These are phyloP conservation scores for Epithele typhae DNA, from an alignment of 768 basidiomycete genomes.

Conservation along the genomic window DNA sequence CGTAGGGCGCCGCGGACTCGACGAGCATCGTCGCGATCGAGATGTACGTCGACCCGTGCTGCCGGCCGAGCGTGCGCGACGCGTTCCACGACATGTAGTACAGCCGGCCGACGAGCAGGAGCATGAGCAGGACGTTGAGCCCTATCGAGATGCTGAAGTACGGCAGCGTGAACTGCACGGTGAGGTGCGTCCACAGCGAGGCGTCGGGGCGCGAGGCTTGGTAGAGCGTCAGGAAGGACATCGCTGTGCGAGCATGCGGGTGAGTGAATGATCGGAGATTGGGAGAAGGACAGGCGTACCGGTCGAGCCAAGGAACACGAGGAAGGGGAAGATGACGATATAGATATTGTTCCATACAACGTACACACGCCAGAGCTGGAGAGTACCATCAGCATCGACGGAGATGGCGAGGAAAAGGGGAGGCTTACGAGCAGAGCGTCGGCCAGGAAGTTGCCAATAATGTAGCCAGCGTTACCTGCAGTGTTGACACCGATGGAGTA, in stretches of 20 bases:
- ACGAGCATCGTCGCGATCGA: slow-evolving; percentile 25
- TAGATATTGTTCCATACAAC: slow-evolving; percentile 14
- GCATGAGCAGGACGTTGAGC: slow-evolving; percentile 20
- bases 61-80: slow-evolving; percentile 9
- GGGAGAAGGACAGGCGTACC: slow-evolving; percentile 10
- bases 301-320: slow-evolving; percentile 11
- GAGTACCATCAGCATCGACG: background rate
- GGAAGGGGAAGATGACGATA: slow-evolving; percentile 13
- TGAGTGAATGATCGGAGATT: background rate
- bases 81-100: slow-evolving; percentile 22
- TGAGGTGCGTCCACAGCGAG: slow-evolving; percentile 11
- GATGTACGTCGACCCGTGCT: slow-evolving; percentile 10
- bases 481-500: background rate
- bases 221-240: slow-evolving; percentile 15
- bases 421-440: slow-evolving; percentile 18
- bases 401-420: too few relatives aligned
- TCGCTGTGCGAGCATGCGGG: background rate
- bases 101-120: slow-evolving; percentile 20
- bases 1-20: slow-evolving; percentile 23
- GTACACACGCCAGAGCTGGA: slow-evolving; percentile 20
- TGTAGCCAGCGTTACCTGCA: background rate
- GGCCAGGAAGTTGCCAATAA: slow-evolving; percentile 9
- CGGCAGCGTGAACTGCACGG: slow-evolving; percentile 16
- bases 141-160: slow-evolving; percentile 22
- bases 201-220: slow-evolving; percentile 14